Conservation (phyloP, 2,329 filamentous ascomycete species). For the Pseudovirgaria hyperparasitica region DNA sequence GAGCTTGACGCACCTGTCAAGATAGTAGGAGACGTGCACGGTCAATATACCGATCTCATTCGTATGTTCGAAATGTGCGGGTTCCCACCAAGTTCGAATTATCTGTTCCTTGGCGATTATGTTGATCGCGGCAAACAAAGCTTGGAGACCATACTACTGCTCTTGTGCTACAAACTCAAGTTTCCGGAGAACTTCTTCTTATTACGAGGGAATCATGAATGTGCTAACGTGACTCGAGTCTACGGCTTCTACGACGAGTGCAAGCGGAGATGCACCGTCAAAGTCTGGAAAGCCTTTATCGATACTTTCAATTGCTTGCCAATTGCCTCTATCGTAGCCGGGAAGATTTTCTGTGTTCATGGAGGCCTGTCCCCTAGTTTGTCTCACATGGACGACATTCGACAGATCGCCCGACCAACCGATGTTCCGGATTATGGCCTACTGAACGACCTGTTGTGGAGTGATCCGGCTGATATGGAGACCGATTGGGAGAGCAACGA, state of each 20-base stretch:
- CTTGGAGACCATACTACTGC: slow-evolving; percentile 80
- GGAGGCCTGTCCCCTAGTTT: slow-evolving; percentile 86
- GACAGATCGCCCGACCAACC: slow-evolving; percentile 87
- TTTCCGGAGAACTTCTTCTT: slow-evolving; percentile 99
- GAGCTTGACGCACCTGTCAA: slow-evolving; percentile 93
- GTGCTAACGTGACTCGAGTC: slow-evolving; percentile 87
- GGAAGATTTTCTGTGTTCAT: slow-evolving; percentile 96
- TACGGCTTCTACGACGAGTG: slow-evolving; percentile 98
- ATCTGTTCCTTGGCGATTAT: slow-evolving; percentile 89
- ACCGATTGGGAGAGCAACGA: slow-evolving; percentile 97
- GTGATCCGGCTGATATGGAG: slow-evolving; percentile 95
- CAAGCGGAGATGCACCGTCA: slow-evolving; percentile 91
- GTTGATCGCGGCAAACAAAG: slow-evolving; percentile 95
- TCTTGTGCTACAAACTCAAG: slow-evolving; percentile 94
- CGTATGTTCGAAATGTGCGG: slow-evolving; percentile 98
- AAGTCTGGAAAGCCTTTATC: slow-evolving; percentile 96
- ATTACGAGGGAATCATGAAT: slow-evolving; percentile 92
- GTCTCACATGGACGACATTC: slow-evolving; percentile 95
- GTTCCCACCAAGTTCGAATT: slow-evolving; percentile 85
- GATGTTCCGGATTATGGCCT: slow-evolving; percentile 96
- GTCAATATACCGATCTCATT: slow-evolving; percentile 91
- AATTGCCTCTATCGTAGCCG: slow-evolving; percentile 90
- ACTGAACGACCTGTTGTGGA: slow-evolving; percentile 92
- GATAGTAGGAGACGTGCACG: slow-evolving; percentile 93
- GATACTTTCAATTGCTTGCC: slow-evolving; percentile 94